phyloP scores from a whole-genome alignment of 108 stramenopile species.

The Asterionellopsis glacialis region DNA sequence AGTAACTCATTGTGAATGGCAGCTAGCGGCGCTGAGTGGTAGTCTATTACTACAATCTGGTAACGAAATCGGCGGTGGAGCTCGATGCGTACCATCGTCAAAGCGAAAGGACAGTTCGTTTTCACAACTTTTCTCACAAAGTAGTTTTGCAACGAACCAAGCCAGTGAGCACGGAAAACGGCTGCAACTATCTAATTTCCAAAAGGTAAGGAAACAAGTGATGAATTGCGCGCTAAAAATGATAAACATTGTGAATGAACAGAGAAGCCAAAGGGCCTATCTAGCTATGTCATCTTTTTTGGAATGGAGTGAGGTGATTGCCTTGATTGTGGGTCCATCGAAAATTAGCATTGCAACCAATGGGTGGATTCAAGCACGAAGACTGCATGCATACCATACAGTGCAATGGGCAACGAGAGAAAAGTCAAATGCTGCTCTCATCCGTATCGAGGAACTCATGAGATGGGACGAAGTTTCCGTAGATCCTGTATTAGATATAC shows the following conservation, averaged over 20 bases:
- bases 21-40: constrained; percentile 25
- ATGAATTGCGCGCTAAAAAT: constrained; percentile 18
- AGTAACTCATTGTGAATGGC: constrained; percentile 28
- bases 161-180: constrained; percentile 21
- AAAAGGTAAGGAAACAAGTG: constrained; percentile 23
- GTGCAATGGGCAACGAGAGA: constrained; percentile 11
- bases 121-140: too few species aligned
- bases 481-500: background rate
- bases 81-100: constrained; percentile 21
- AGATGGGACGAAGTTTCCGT: background rate
- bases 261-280: background rate
- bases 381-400: constrained; percentile 18
- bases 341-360: background rate
- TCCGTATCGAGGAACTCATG: background rate
- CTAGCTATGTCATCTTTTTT: constrained; percentile 22
- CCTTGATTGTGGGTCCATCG: constrained; percentile 23
- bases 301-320: constrained; percentile 41
- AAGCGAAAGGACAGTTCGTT: background rate
- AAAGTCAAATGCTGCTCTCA: background rate
- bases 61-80: constrained; percentile 26
- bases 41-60: constrained; percentile 38
- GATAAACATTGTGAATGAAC: background rate
- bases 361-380: background rate
- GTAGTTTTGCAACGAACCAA: too few species aligned
- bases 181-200: constrained; percentile 25